Evolutionary conservation across 2,329 filamentous ascomycete species (phyloP), one percentile per base, ranked within the genome.

Genomic region (Claviceps africana): DNA sequence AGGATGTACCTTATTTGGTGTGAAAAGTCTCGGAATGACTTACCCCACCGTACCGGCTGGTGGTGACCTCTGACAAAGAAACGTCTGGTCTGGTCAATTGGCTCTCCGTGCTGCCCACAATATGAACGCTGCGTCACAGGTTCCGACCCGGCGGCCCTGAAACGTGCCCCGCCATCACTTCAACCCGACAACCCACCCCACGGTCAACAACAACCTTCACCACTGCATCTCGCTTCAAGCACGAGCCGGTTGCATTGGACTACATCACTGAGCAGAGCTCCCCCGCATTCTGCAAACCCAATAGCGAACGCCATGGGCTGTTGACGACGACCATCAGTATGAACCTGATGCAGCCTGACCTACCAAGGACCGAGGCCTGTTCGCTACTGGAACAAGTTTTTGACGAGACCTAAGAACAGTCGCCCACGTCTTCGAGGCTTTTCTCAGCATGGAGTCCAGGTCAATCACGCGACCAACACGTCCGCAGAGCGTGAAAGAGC

Each of bases 401-500:
- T 47, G 21, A n/a, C 10, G 39, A 44, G 25, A 37, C 31, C 17
- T 6, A n/a, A 37, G 11, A 47, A 9, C 10, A 21, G 44, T 13
- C 9, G 22, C 19, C 28, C 15, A 4, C 1, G 19, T 21, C 10
- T 33, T n/a, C 40, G 28, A n/a, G 31, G 33, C 42, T 22, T 31
- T 33, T 25, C n/a, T 47, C 15, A 22, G 30, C 3, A 67, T 67
- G 64, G 62, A 65, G n/a, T 51, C 58, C 48, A 55, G 56, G 48
- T 55, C 60, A 19, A 52, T 55, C 43, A 62, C 65, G 61, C 63
- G 67, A 59, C 68, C 65, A 7, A 67, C 65, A 49, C 70, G 71
- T 61, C 89, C 89, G 42, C 69, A 64, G 67, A 89, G 76, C 58
- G 77, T 93, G 53, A 83, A 84, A 61, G 85, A 94, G 63, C 85